Percentiles rank a stretch among this genome's conserved stretches.
These are phyloP conservation scores for Manihot esculenta DNA, from an alignment of 441 rosid species.

Conservation along the genomic window DNA sequence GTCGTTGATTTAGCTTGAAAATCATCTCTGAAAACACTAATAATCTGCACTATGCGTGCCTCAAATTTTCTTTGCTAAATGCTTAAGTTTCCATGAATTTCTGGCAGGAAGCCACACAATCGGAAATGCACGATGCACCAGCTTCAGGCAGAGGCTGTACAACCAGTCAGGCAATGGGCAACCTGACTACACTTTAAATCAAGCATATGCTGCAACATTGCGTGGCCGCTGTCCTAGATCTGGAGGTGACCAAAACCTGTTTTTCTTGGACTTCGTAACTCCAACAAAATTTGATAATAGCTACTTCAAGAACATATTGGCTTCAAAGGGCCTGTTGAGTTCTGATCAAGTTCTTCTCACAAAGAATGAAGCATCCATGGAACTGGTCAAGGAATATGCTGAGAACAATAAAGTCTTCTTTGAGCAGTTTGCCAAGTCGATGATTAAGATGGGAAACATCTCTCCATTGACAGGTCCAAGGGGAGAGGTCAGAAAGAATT, in stretches of 20 bases:
- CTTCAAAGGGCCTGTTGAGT: slow-evolving; percentile 62
- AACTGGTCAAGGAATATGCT: slow-evolving; percentile 70
- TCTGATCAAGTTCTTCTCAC: slow-evolving; percentile 84
- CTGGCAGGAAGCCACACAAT: slow-evolving; percentile 90
- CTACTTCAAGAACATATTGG: slow-evolving; percentile 76
- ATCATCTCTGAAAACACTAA: background rate
- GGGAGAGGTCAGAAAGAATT: slow-evolving; percentile 76
- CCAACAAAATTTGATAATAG: slow-evolving; percentile 67
- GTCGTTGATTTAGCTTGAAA: background rate
- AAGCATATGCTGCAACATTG: slow-evolving; percentile 57
- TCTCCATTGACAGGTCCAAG: slow-evolving; percentile 72
- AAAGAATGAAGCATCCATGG: slow-evolving; percentile 47
- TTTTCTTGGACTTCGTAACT: slow-evolving; percentile 58
- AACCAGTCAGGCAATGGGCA: slow-evolving; percentile 74
- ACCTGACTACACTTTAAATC: slow-evolving; percentile 68
- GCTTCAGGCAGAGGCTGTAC: slow-evolving; percentile 90
- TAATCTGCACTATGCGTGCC: background rate
- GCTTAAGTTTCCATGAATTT: background rate
- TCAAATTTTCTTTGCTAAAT: background rate
- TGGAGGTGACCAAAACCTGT: slow-evolving; percentile 86
- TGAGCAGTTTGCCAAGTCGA: slow-evolving; percentile 72
- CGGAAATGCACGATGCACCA: slow-evolving; percentile 81
- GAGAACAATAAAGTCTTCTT: slow-evolving; percentile 57
- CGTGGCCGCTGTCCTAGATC: slow-evolving; percentile 63
- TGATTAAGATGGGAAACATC: slow-evolving; percentile 84